Evolutionary conservation across 257 asterid species (phyloP), one percentile per base, ranked within the genome.

Genomic region (Nicotiana otophora): DNA sequence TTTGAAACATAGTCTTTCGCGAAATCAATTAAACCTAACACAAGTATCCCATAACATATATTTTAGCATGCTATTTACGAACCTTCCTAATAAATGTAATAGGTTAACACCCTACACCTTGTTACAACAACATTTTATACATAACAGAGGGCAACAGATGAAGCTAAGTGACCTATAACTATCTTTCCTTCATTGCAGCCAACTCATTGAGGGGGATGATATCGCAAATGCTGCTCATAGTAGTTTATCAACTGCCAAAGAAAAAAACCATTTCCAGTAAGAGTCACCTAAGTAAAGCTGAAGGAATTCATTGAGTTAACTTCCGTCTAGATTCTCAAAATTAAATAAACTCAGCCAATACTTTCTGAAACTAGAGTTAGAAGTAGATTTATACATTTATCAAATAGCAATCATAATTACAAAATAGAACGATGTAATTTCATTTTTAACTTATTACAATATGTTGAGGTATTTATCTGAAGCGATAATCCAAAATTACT

Each of bases 161-260:
- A 57, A n/a, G 66, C 80, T 53, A 62, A 84, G 48, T 61, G 80
- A 65, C 31, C 72, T 46, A 60, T 28, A 36, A 12, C 78, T 23
- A 28, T 70, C 7, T 84, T 61, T 82, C 84, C 23, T 86, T 78
- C 64, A 72, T 78, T 65, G 48, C 64, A 82, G 70, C 81, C 61
- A 5, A 86, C 85, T 64, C 63, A 64, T 61, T 16, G 70, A 72
- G 91, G 77, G 6, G 93, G 92, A 78, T 58, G 87, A 82, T 92
- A 95, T 34, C 98, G 93, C 77, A 95, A 87, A 80, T 94, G 87
- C 85, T 92, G 88, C 96, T 94, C 99, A 26, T 95, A 95, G 85
- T 69, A 95, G 86, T 89, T 91, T 82, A 95, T 92, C 88, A 95
- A 88, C 99, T 95, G 99, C 53, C 8, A 75, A 48, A 7, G 33